phyloP scores from a whole-genome alignment of 1,284 basidiomycete species.

The Exsudoporus floridanus region DNA sequence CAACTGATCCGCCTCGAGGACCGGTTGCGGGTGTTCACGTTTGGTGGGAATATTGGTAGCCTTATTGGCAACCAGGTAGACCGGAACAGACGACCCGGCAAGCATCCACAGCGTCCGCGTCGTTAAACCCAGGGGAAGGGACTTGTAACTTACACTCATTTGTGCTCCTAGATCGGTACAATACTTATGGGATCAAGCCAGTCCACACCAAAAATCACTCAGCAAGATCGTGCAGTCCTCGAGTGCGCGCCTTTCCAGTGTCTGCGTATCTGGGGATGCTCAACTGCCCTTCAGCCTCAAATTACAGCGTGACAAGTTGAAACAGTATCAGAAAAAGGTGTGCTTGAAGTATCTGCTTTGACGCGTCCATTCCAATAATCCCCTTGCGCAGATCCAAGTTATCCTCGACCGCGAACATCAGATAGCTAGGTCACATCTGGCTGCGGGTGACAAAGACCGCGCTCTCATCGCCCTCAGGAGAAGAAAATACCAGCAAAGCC shows the following conservation, averaged over 20 bases:
- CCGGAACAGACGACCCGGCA: background rate
- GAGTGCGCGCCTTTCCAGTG: constrained; percentile 61
- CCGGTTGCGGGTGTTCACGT: constrained; percentile 1
- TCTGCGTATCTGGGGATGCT: constrained; percentile 20
- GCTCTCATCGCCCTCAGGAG: constrained; percentile 85
- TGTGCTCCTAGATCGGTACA: constrained; percentile 1
- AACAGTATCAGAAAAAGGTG: constrained; percentile 93
- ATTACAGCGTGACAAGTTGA: constrained; percentile 92
- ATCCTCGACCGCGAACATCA: constrained; percentile 86
- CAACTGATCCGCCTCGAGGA: constrained; percentile 13
- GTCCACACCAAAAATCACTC: constrained; percentile 86
- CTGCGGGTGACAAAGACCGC: constrained; percentile 80
- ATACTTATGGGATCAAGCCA: constrained; percentile 66
- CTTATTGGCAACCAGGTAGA: background rate
- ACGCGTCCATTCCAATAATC: background rate
- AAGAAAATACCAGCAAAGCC: constrained; percentile 90
- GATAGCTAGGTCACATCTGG: constrained; percentile 83
- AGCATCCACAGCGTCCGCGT: background rate
- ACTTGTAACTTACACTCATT: constrained; percentile 1
- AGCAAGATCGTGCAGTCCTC: constrained; percentile 90
- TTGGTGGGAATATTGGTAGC: constrained; percentile 21
- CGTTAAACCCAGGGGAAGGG: background rate
- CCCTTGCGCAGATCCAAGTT: constrained; percentile 69
- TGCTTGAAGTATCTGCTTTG: constrained; percentile 17
- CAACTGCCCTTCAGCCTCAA: constrained; percentile 63